Conservation (phyloP, 257 asterid genomes). For the Ilex aquifolium region DNA sequence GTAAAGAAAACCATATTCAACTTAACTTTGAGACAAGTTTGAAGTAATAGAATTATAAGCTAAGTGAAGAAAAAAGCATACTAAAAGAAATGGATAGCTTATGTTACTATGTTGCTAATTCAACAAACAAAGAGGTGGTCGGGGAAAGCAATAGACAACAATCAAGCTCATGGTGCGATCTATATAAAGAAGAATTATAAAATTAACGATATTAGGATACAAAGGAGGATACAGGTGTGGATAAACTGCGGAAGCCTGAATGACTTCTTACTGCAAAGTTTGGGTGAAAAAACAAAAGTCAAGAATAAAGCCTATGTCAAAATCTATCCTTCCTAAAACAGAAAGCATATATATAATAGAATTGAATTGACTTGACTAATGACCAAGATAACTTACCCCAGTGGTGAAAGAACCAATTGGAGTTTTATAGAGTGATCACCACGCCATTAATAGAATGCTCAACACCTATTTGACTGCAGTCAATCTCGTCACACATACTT, state of each 20-base stretch:
- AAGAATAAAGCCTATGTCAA: constrained; percentile 18
- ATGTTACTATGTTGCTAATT: not conserved
- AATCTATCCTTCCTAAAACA: constrained; percentile 15
- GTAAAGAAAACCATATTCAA: too few relatives aligned
- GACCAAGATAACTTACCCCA: constrained; percentile 36
- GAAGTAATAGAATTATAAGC: too few relatives aligned
- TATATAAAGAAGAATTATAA: not conserved
- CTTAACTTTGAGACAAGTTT: too few relatives aligned
- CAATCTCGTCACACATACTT: constrained; percentile 4
- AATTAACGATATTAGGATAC: constrained; percentile 53
- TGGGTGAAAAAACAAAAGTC: constrained; percentile 21
- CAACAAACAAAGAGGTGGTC: not conserved
- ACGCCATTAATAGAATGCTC: constrained; percentile 8
- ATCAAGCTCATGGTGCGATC: not conserved
- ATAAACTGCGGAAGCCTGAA: constrained; percentile 46
- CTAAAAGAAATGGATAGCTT: not conserved
- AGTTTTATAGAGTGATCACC: constrained; percentile 4
- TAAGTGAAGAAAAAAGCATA: too few relatives aligned
- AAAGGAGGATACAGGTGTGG: constrained; percentile 69
- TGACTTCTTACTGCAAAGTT: constrained; percentile 51
- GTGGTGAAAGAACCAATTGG: constrained; percentile 13
- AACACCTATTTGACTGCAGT: constrained; percentile 9
- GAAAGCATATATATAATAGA: not conserved
- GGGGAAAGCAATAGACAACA: not conserved
- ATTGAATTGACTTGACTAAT: not conserved